These are phyloP conservation scores for Catharanthus roseus DNA, from an alignment of 257 asterid genomes.

Conservation along the genomic window DNA sequence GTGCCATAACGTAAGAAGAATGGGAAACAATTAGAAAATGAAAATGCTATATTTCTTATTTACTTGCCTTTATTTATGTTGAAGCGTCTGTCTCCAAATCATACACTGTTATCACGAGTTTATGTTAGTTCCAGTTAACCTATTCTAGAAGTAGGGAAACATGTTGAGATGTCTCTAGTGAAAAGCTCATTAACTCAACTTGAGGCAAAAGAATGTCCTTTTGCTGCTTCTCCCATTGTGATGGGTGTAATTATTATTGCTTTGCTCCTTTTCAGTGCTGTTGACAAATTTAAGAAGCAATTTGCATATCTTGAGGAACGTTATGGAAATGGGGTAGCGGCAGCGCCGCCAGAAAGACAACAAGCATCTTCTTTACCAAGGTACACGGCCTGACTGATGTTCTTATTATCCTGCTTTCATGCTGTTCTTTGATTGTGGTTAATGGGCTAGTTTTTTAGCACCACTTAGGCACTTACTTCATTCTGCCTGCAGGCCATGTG, in stretches of 20 bases:
- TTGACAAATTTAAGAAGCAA: conserved; percentile 94
- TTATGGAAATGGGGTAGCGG: conserved; percentile 61
- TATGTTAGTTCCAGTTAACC: background rate
- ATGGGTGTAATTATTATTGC: conserved; percentile 4
- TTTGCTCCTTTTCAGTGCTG: conserved; percentile 55
- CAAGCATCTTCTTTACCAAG: conserved; percentile 96
- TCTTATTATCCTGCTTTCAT: background rate
- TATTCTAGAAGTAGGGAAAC: background rate
- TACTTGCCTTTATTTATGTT: background rate
- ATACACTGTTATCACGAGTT: background rate
- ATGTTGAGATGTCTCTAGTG: background rate
- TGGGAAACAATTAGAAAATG: background rate
- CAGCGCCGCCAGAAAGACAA: conserved; percentile 90
- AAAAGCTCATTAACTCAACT: background rate
- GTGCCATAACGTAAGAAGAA: background rate
- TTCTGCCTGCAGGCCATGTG: conserved; percentile 56
- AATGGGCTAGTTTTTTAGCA: background rate
- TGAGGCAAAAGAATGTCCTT: background rate
- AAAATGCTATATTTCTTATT: background rate
- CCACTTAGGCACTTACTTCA: background rate
- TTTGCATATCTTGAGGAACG: conserved; percentile 94
- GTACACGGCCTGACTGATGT: conserved; percentile 21
- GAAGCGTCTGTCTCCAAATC: background rate
- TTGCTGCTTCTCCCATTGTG: background rate
- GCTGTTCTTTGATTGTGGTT: background rate